Base-by-base conservation (phyloP, 2,329 filamentous ascomycete genomes). In the Fusarium guadeloupense region DNA sequence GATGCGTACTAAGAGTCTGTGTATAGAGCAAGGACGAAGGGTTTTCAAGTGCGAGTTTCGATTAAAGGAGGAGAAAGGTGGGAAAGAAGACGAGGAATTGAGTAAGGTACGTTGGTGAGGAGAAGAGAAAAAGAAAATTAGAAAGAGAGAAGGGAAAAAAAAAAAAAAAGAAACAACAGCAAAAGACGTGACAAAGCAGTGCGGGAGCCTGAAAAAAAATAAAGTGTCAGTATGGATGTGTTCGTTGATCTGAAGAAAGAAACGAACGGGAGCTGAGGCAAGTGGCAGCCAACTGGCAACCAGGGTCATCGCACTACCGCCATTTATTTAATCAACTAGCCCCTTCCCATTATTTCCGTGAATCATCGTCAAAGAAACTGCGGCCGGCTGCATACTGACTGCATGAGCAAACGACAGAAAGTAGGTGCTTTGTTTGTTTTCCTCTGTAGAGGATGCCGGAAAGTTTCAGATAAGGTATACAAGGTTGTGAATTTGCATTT, bases 141-240 rank as follows among this genome's bases (percentile, higher is more conserved):
- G 9, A 37, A 19, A 28, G 30, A 37, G n/a, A 31, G 21, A 38
- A 26, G 37, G 20, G 28, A 45, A 37, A 64, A 44, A 46, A 64
- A 28, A n/a, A 45, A 33, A 43, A 9, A 20, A n/a, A 17, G 19
- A 20, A 33, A 25, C 9, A 39, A 37, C 14, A 39, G 33, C 14
- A 23, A 19, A 10, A 44, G 23, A 25, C 23, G 23, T 25, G 23
- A 30, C 14, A 30, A 37, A 34, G 33, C 33, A 34, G 16, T 13
- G 8, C 31, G 19, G 16, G 19, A 21, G 19, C 33, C 21, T 37
- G 20, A 30, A 34, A 30, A 59, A 41, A 54, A 54, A 46, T 42
- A 33, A 62, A 54, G 39, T 34, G n/a, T n/a, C n/a, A n/a, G n/a
- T n/a, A n/a, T n/a, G n/a, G n/a, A n/a, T n/a, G n/a, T n/a, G n/a